Conservation (phyloP, 2,329 filamentous ascomycete species). For the Zarea fungicola region DNA sequence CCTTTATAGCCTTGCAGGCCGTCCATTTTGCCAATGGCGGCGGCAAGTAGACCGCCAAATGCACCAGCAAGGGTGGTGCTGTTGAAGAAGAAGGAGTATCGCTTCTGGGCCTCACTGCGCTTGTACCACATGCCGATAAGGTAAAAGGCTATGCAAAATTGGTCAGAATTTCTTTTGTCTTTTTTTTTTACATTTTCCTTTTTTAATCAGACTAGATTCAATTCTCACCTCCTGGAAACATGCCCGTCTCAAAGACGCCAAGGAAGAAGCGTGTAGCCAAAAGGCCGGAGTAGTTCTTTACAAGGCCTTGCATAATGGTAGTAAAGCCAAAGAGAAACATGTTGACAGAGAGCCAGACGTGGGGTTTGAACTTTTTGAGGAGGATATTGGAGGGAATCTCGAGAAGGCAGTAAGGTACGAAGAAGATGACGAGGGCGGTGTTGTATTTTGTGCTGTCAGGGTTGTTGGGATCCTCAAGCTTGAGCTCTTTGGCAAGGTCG, state of each 20-base stretch:
- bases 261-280: slow-evolving; percentile 81
- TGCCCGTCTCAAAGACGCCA: slow-evolving; percentile 69
- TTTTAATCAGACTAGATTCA: too few relatives aligned
- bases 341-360: slow-evolving; percentile 70
- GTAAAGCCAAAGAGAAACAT: slow-evolving; percentile 81
- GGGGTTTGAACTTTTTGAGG: slow-evolving; percentile 41
- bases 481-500: slow-evolving; percentile 56
- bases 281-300: slow-evolving; percentile 70
- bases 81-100: slow-evolving; percentile 91
- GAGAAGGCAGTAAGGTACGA: slow-evolving; percentile 68
- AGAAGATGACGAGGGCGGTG: slow-evolving; percentile 74
- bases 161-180: too few relatives aligned
- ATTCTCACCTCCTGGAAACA: slow-evolving; percentile 56
- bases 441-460: slow-evolving; percentile 62
- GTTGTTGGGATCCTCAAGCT: slow-evolving; percentile 42
- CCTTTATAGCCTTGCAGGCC: slow-evolving; percentile 60
- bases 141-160: slow-evolving; percentile 49
- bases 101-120: slow-evolving; percentile 79
- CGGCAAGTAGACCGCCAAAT: slow-evolving; percentile 81
- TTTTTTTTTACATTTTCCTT: too few relatives aligned
- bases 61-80: slow-evolving; percentile 74
- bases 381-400: slow-evolving; percentile 57
- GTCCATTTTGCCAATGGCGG: slow-evolving; percentile 86
- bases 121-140: slow-evolving; percentile 87
- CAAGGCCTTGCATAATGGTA: slow-evolving; percentile 70